phyloP scores from a whole-genome alignment of 139 green algal species.

The Monoraphidium neglectum region DNA sequence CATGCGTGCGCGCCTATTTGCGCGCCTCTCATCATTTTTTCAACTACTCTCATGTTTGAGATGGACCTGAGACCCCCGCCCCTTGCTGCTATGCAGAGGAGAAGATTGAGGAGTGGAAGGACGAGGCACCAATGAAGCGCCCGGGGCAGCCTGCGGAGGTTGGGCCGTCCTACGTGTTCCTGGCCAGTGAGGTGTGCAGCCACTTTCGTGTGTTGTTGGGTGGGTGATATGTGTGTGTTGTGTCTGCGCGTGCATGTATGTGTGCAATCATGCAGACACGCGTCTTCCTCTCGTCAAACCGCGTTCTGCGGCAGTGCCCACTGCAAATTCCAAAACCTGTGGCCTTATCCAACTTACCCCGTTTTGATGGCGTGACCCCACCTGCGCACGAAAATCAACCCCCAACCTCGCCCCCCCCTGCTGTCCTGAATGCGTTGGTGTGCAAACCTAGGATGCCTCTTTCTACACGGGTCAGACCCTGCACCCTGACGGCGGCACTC shows the following conservation, averaged over 20 bases:
- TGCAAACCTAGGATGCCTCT: neutral
- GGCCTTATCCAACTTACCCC: neutral
- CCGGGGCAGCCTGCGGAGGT: conserved; percentile 57
- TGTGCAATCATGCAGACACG: too few relatives aligned
- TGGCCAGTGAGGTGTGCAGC: conserved; percentile 47
- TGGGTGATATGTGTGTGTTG: neutral
- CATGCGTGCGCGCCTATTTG: neutral
- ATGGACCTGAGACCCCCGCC: too few relatives aligned
- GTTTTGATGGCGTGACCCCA: neutral
- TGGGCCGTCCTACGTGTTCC: conserved; percentile 64
- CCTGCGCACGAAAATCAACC: neutral
- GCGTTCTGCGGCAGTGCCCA: too few relatives aligned
- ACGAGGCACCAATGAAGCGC: conserved; percentile 38
- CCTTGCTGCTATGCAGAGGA: neutral
- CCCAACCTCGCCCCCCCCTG: neutral
- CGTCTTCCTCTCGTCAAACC: too few relatives aligned
- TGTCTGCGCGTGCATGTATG: too few relatives aligned
- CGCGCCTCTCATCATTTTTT: neutral
- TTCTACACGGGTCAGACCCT: conserved; percentile 41
- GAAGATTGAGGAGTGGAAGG: conserved; percentile 27
- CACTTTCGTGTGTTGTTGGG: conserved; percentile 49
- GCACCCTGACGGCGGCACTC: conserved; percentile 64
- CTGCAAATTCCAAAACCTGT: too few relatives aligned
- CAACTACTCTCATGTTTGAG: too few relatives aligned
- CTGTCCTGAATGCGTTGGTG: neutral